phyloP scores from a whole-genome alignment of 129 eudicot genomes.

The Centrapalus pauciflorus region DNA sequence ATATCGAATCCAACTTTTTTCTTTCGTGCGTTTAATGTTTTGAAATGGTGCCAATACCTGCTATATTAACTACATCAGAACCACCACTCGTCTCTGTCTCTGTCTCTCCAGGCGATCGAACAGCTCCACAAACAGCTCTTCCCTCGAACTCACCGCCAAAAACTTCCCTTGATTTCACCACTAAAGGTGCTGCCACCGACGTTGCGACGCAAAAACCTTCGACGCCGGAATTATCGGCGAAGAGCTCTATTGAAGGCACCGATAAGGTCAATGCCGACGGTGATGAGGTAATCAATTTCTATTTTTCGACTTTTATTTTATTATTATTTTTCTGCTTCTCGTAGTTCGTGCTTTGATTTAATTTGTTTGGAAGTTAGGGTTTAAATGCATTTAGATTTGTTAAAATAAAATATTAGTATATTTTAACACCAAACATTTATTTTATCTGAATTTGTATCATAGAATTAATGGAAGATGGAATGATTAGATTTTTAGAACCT shows the following conservation, averaged over 20 bases:
- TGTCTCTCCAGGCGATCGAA: neutral
- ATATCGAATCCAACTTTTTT: neutral
- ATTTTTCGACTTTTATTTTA: neutral
- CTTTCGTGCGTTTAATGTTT: neutral
- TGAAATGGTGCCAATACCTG: conserved; percentile 20
- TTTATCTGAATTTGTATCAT: neutral
- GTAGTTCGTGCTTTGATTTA: neutral
- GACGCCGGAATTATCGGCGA: conserved; percentile 5
- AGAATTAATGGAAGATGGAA: conserved; percentile 17
- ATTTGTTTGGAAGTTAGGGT: conserved; percentile 22
- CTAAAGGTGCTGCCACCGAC: conserved; percentile 6
- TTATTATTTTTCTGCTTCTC: neutral
- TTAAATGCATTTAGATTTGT: conserved; percentile 8
- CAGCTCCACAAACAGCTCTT: neutral
- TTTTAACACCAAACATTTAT: neutral
- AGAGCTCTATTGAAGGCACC: conserved; percentile 5
- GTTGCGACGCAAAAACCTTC: conserved; percentile 6
- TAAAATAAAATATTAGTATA: neutral
- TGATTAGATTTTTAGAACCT: conserved; percentile 40
- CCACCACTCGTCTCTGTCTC: neutral
- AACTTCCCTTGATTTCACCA: conserved; percentile 6
- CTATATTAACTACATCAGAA: conserved; percentile 22
- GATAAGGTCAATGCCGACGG: conserved; percentile 8
- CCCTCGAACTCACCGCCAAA: conserved; percentile 8
- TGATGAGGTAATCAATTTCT: conserved; percentile 17